phyloP scores from a whole-genome alignment of 164 flowering plant species.

The Nelumbo lutea region DNA sequence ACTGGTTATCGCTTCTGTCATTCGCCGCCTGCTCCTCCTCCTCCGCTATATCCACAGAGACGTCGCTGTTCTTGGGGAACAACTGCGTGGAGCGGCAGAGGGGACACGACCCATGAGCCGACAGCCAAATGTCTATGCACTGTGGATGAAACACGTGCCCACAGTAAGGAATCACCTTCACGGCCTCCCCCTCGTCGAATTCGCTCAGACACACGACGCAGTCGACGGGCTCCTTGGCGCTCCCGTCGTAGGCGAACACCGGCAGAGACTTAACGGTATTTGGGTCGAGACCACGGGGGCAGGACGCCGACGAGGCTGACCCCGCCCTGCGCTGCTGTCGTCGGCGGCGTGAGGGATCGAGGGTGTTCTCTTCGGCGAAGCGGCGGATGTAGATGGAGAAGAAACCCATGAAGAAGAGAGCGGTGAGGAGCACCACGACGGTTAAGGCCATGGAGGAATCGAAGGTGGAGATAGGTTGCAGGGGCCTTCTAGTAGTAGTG shows the following conservation, averaged over 20 bases:
- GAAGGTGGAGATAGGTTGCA: conserved; percentile 1
- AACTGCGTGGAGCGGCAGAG: conserved; percentile 43
- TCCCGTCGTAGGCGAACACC: conserved; percentile 20
- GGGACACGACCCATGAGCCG: conserved; percentile 53
- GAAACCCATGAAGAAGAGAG: conserved; percentile 68
- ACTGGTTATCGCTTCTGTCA: too few relatives aligned
- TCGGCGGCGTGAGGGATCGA: conserved; percentile 18
- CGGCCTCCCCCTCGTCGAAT: conserved; percentile 40
- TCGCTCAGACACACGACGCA: conserved; percentile 60
- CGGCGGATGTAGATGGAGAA: conserved; percentile 63
- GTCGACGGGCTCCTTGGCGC: conserved; percentile 27
- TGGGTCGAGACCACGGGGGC: conserved; percentile 15
- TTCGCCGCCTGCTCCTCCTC: too few relatives aligned
- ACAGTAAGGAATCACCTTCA: conserved; percentile 49
- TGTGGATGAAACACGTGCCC: conserved; percentile 54
- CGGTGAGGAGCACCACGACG: conserved; percentile 46
- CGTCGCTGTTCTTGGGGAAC: neutral
- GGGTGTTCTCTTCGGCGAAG: conserved; percentile 19
- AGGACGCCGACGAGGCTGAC: neutral
- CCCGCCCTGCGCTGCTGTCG: neutral
- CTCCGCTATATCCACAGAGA: too few relatives aligned
- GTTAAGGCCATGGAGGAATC: conserved; percentile 57
- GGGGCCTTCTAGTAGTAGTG: conserved; percentile 1
- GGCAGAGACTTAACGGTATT: conserved; percentile 37
- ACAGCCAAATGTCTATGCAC: conserved; percentile 66